Percentiles rank a stretch among this genome's conserved stretches.
phyloP scores from a whole-genome alignment of 2,329 filamentous ascomycete genomes.

The Paracorniculantispora psalliotae region DNA sequence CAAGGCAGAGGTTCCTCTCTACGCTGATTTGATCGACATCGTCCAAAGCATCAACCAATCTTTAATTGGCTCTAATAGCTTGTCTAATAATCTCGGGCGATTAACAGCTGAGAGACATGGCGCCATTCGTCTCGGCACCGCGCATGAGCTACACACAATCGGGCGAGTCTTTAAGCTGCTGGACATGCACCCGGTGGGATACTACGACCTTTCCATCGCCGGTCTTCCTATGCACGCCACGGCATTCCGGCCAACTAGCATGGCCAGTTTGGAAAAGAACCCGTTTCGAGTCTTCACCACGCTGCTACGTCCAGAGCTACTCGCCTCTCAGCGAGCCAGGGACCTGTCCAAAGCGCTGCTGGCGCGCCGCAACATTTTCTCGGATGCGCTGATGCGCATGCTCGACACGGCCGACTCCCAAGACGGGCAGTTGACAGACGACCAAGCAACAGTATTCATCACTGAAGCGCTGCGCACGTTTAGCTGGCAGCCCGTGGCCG shows the following conservation, averaged over 20 bases:
- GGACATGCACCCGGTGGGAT: conserved; percentile 45
- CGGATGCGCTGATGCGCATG: conserved; percentile 29
- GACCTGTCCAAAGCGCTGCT: conserved; percentile 31
- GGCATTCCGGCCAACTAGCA: conserved; percentile 39
- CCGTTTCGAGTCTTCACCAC: conserved; percentile 40
- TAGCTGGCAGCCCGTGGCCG: conserved; percentile 40
- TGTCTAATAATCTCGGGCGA: conserved; percentile 3
- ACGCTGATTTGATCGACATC: conserved; percentile 27
- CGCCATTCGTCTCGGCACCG: conserved; percentile 44
- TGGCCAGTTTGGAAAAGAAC: conserved; percentile 31
- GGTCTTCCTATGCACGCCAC: conserved; percentile 48
- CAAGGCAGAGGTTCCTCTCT: conserved; percentile 29
- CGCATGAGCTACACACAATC: conserved; percentile 38
- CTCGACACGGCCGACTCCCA: conserved; percentile 31
- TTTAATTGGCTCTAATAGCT: neutral
- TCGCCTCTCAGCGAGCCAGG: conserved; percentile 23
- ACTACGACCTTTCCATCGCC: conserved; percentile 45
- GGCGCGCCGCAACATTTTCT: conserved; percentile 37
- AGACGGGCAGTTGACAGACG: conserved; percentile 21
- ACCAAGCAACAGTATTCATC: conserved; percentile 35
- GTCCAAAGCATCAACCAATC: conserved; percentile 24
- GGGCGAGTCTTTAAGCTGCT: conserved; percentile 41
- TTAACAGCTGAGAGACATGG: conserved; percentile 36
- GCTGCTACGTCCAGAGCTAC: conserved; percentile 35
- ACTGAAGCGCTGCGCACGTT: conserved; percentile 41